Conservation (phyloP, 2,329 filamentous ascomycete species). For the Penicillium sp. region DNA sequence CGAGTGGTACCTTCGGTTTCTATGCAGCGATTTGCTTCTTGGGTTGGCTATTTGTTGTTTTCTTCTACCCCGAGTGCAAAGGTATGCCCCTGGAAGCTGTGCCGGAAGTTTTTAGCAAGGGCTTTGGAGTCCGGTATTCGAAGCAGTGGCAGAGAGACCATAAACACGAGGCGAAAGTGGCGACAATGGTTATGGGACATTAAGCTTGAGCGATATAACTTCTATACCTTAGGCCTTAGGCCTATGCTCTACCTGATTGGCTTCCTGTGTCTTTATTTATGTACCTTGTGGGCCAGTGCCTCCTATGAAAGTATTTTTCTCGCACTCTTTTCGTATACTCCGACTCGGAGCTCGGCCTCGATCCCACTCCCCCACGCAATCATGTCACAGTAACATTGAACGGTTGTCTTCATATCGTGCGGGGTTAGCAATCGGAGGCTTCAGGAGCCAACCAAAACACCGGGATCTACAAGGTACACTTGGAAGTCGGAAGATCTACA, state of each 20-base stretch:
- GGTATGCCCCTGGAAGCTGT: constrained; percentile 57
- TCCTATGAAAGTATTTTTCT: too few species aligned
- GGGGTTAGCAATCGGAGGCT: not conserved
- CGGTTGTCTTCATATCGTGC: constrained; percentile 1
- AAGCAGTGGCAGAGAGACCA: constrained; percentile 40
- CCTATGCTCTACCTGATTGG: too few species aligned
- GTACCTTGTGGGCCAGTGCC: too few species aligned
- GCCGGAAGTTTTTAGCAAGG: constrained; percentile 51
- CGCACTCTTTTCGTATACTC: too few species aligned
- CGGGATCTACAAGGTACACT: not conserved
- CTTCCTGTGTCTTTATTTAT: too few species aligned
- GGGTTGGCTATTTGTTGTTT: constrained; percentile 49
- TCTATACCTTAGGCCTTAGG: too few species aligned
- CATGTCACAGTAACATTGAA: constrained; percentile 12
- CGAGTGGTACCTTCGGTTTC: constrained; percentile 52
- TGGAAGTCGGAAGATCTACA: not conserved
- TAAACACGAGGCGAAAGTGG: constrained; percentile 14
- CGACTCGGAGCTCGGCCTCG: too few species aligned
- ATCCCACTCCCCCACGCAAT: not conserved
- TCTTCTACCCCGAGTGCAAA: constrained; percentile 56
- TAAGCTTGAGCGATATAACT: not conserved
- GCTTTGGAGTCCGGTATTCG: constrained; percentile 48
- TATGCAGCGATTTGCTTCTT: constrained; percentile 52
- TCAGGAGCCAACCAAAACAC: not conserved
- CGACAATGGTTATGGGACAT: constrained; percentile 2